Conservation (phyloP, 164 flowering plant species). For the Malania oleifera region DNA sequence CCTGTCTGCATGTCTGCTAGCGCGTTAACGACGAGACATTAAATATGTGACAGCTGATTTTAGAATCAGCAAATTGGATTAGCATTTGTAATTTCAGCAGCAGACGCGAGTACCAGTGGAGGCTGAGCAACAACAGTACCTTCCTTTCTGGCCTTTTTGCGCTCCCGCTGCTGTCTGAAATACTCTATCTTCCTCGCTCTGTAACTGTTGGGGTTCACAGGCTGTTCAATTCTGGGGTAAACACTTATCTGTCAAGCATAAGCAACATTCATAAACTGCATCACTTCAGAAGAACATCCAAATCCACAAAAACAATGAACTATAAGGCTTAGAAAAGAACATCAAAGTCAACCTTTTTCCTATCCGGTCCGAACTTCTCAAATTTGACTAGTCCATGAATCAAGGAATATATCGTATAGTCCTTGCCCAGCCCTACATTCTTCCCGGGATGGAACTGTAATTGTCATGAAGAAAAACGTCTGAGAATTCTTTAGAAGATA, state of each 20-base stretch:
- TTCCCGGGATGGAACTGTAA: slow-evolving; percentile 7
- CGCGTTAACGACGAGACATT: too few species aligned
- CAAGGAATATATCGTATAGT: slow-evolving; percentile 1
- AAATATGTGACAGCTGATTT: too few species aligned
- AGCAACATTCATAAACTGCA: neutral
- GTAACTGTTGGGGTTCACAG: slow-evolving; percentile 1
- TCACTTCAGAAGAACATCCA: neutral
- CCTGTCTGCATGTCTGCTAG: too few species aligned
- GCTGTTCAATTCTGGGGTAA: neutral
- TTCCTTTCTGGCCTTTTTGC: neutral
- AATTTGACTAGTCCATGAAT: slow-evolving; percentile 3
- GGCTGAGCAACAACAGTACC: neutral
- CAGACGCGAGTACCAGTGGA: neutral
- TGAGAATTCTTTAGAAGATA: too few species aligned
- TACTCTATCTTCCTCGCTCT: neutral
- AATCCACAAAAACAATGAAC: too few species aligned
- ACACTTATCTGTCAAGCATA: neutral
- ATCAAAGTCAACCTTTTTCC: slow-evolving; percentile 10
- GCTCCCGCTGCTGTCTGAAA: neutral
- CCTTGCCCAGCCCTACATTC: slow-evolving; percentile 5
- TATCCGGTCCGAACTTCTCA: slow-evolving; percentile 2
- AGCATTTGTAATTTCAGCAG: neutral
- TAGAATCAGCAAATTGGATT: neutral
- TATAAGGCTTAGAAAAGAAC: too few species aligned
- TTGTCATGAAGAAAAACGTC: neutral